Evolutionary conservation across 2,329 filamentous ascomycete species (phyloP), one percentile per base, ranked within the genome.

Genomic region (Aureobasidium sp.): DNA sequence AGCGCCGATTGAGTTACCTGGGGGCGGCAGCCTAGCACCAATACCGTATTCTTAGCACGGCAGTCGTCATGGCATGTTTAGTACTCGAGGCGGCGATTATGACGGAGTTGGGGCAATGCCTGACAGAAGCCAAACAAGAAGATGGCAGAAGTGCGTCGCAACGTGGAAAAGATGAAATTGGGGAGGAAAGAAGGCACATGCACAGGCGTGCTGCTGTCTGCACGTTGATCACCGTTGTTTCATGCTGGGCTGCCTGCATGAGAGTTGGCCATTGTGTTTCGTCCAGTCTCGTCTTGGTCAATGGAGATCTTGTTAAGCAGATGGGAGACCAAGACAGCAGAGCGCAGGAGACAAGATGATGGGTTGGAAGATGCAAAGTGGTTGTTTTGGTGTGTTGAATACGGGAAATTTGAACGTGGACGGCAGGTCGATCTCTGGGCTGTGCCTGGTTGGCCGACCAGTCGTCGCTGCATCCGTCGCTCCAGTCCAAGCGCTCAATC

Each of bases 201-300:
- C 55, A 37, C 55, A 58, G 55, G 31, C 55, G n/a, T 37, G 17
- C 41, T 37, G 17, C 41, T 47, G 55, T 47, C 48, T 42, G 55
- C 31, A n/a, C 53, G 53, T 57, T 57, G n/a, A 4, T 58, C 29
- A 39, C 55, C 42, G 42, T 58, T 58, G 55, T 58, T 58, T 58
- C 42, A 58, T 58, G 55, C 27, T 9, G 55, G 42, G 42, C 42
- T 20, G 42, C 29, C 14, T 48, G 55, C 41, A 58, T 31, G 9
- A 45, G n/a, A 47, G 22, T 36, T 42, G 51, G 37, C 22, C 36
- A 55, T 22, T 20, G 22, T 55, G 51, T n/a, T 14, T 42, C 51
- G 17, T 42, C 20, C 22, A 3, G 14, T 42, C 15, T 41, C 20
- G 8, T n/a, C 5, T 14, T 29, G 3, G 15, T n/a, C 25, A 3